These are phyloP conservation scores for Ceriops zippeliana DNA, from an alignment of 345 rosid species.

Conservation along the genomic window DNA sequence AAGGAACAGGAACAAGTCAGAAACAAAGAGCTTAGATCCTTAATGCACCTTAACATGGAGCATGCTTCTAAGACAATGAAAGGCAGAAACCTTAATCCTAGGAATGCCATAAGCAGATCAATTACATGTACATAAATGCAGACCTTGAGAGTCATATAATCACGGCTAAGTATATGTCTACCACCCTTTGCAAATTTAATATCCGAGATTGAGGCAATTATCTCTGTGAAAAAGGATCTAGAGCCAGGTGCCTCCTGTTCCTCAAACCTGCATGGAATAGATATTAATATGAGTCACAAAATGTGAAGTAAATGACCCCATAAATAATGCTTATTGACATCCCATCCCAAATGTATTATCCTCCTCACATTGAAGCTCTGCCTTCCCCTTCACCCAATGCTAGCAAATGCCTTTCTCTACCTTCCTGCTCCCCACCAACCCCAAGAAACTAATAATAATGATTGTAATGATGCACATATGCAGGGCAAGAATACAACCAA, in stretches of 20 bases:
- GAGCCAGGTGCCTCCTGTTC: constrained; percentile 73
- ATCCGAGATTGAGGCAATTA: constrained; percentile 92
- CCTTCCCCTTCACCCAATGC: not conserved
- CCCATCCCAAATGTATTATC: not conserved
- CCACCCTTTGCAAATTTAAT: constrained; percentile 79
- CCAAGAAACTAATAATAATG: too few species aligned
- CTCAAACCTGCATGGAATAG: constrained; percentile 56
- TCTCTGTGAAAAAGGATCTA: constrained; percentile 86
- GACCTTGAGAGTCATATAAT: constrained; percentile 97
- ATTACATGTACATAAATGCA: not conserved
- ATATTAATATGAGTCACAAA: not conserved
- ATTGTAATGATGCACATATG: not conserved
- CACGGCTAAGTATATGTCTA: constrained; percentile 83
- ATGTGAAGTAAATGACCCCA: constrained; percentile 1
- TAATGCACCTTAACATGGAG: not conserved
- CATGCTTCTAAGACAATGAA: not conserved
- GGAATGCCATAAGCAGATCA: not conserved
- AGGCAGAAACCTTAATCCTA: not conserved
- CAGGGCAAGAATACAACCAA: not conserved
- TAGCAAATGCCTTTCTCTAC: not conserved
- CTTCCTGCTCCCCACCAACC: not conserved
- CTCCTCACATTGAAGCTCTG: not conserved
- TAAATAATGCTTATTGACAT: not conserved
- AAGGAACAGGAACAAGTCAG: constrained; percentile 2
- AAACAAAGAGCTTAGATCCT: not conserved